Base-by-base conservation (phyloP, 2,329 filamentous ascomycete genomes). In the Fusarium sp. region DNA sequence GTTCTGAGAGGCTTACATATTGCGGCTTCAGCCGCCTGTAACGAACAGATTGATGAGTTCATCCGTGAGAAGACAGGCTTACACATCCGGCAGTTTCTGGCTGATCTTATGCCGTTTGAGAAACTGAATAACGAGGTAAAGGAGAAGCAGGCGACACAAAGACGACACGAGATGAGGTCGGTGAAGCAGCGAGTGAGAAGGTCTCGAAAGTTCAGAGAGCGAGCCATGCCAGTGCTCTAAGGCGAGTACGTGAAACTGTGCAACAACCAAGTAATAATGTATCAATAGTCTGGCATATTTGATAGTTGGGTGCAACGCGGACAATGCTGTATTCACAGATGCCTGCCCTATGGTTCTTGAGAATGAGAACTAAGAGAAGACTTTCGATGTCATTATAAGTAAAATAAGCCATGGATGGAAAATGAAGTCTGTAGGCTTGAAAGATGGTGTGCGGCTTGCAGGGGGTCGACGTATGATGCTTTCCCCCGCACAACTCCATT, bases 1-100 rank as follows among this genome's bases (percentile, higher is more conserved):
- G 83, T 89, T 5, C 80, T 89, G 49, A 80, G 82, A 51, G 87
- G 87, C 0, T 77, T 90, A 13, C 84, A 86, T 62, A 82, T 89
- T 39, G 86, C 86, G 7, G 82, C 85, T 31, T 84, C 84, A 7
- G 87, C 87, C 13, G 87, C 87, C 6, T 87, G 86, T 50, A 84
- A 89, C 57, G 82, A 86, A 57, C 78, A 82, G 36, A 81, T 88
- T 3, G 86, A 89, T 72, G 80, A 81, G 0, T 84, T 84, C 74
- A 84, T 90, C 55, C 78, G 81, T 28, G 77, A 83, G 22, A 81
- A 82, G 63, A 88, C 86, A 1, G 87, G 87, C 0, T 72, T 87
- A 24, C 79, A 84, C 15, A 82, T 89, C 45, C 82, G 87, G 34
- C 82, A 82, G 8, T 87, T 89, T 63, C 74, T 90, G 17, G 85